phyloP scores from a whole-genome alignment of 176 grass and related monocot species.

The Oryza nivara region DNA sequence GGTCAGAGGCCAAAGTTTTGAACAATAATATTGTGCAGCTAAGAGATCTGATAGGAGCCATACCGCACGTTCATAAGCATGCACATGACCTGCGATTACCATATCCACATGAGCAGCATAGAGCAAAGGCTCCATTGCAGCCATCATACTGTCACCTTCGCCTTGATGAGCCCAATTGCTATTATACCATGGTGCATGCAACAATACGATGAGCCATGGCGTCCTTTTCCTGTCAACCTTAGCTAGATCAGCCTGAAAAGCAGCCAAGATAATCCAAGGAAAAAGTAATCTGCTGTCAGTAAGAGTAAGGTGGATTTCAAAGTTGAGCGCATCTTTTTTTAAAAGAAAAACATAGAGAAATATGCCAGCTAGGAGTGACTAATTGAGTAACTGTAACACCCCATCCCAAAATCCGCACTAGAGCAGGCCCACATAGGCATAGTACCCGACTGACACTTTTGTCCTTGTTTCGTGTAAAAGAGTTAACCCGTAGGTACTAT shows the following conservation, averaged over 20 bases:
- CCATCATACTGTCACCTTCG: constrained; percentile 85
- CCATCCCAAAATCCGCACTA: no score
- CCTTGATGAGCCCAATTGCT: constrained; percentile 90
- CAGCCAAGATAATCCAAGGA: not conserved
- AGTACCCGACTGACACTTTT: no score
- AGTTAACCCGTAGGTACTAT: no score
- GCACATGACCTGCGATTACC: constrained; percentile 85
- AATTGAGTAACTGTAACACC: no score
- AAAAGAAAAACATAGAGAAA: constrained; percentile 2
- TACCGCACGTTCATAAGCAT: constrained; percentile 96
- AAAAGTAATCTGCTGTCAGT: not conserved
- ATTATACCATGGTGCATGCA: constrained; percentile 97
- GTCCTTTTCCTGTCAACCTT: constrained; percentile 78
- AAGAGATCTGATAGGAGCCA: constrained; percentile 23
- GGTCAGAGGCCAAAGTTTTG: constrained; percentile 5
- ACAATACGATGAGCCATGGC: constrained; percentile 73
- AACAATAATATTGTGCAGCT: not conserved
- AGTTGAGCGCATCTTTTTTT: not conserved
- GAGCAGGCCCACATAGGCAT: no score
- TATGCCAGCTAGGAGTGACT: not conserved
- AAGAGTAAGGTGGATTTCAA: not conserved
- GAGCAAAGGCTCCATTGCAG: constrained; percentile 75
- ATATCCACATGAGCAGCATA: constrained; percentile 81
- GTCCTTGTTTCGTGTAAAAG: no score
- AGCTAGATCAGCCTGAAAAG: constrained; percentile 75